phyloP scores from a whole-genome alignment of 495 filamentous ascomycete genomes.

The Penicillium subrubescens region DNA sequence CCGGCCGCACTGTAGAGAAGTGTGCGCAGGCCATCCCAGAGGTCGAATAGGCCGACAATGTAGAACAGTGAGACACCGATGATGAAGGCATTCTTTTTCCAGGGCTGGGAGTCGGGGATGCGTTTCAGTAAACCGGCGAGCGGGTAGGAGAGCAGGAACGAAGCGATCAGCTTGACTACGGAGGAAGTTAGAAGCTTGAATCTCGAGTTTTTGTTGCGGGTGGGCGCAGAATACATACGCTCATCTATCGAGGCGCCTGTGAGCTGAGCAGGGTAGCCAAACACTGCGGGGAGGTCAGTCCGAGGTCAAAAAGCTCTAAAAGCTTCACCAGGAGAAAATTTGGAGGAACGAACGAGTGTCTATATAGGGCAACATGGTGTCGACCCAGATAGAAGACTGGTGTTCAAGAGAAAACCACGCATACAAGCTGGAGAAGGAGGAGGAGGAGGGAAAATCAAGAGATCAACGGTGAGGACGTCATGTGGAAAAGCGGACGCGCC shows the following conservation, averaged over 20 bases:
- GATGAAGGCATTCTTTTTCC: constrained; percentile 87
- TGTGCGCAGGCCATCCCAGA: constrained; percentile 85
- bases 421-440: constrained; percentile 63
- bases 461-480: constrained; percentile 25
- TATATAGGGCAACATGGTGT: constrained; percentile 82
- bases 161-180: constrained; percentile 88
- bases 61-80: constrained; percentile 84
- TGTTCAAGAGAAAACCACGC: constrained; percentile 18
- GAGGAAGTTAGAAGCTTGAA: constrained; percentile 16
- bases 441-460: constrained; percentile 14
- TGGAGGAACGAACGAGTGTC: constrained; percentile 63
- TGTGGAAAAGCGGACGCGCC: constrained; percentile 30
- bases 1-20: constrained; percentile 75
- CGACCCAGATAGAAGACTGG: constrained; percentile 25
- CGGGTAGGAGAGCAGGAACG: constrained; percentile 91
- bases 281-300: constrained; percentile 58
- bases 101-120: constrained; percentile 81
- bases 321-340: constrained; percentile 7
- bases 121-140: constrained; percentile 87
- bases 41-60: constrained; percentile 88
- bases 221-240: constrained; percentile 54
- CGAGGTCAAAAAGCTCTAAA: constrained; percentile 24
- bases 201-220: not conserved
- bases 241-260: constrained; percentile 86
- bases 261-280: constrained; percentile 61